These are phyloP conservation scores for Simmondsia chinensis DNA, from an alignment of 148 eudicot species.

Conservation along the genomic window DNA sequence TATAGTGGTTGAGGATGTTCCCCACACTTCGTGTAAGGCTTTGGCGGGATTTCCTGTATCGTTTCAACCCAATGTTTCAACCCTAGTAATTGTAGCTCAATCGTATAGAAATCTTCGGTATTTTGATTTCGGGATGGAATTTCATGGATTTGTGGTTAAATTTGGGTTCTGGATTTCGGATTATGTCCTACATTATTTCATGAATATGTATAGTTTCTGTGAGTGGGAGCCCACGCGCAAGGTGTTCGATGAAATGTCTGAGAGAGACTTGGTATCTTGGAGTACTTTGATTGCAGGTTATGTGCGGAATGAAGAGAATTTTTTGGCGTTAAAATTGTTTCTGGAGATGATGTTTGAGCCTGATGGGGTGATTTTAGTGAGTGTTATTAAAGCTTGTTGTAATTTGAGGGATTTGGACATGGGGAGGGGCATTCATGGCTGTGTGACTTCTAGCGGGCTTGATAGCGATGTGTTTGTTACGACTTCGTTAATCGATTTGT, in stretches of 20 bases:
- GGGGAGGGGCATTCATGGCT: slow-evolving; percentile 46
- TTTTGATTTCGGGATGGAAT: slow-evolving; percentile 25
- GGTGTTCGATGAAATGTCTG: slow-evolving; percentile 64
- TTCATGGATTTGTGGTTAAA: slow-evolving; percentile 43
- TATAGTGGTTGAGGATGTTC: too few species aligned
- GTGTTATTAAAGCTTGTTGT: slow-evolving; percentile 56
- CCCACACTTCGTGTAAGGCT: too few species aligned
- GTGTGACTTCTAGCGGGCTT: slow-evolving; percentile 42
- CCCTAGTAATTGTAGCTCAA: slow-evolving; percentile 55
- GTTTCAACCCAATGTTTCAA: slow-evolving; percentile 68
- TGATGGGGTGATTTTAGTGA: slow-evolving; percentile 64
- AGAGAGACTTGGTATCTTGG: slow-evolving; percentile 77
- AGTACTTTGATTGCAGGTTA: slow-evolving; percentile 67
- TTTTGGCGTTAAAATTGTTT: slow-evolving; percentile 41
- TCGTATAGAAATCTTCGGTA: slow-evolving; percentile 28
- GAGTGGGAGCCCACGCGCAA: slow-evolving; percentile 34
- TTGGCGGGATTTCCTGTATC: too few species aligned
- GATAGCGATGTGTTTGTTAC: slow-evolving; percentile 44
- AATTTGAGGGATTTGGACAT: slow-evolving; percentile 20
- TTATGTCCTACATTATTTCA: slow-evolving; percentile 51
- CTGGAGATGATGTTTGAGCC: slow-evolving; percentile 40
- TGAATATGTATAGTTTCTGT: slow-evolving; percentile 35
- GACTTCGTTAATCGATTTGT: slow-evolving; percentile 54
- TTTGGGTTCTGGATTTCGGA: slow-evolving; percentile 33
- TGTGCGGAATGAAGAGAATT: slow-evolving; percentile 32